Evolutionary conservation across 2,329 filamentous ascomycete genomes (phyloP), one percentile per base, ranked within the genome.

Genomic region (Gaeumannomyces sp.): DNA sequence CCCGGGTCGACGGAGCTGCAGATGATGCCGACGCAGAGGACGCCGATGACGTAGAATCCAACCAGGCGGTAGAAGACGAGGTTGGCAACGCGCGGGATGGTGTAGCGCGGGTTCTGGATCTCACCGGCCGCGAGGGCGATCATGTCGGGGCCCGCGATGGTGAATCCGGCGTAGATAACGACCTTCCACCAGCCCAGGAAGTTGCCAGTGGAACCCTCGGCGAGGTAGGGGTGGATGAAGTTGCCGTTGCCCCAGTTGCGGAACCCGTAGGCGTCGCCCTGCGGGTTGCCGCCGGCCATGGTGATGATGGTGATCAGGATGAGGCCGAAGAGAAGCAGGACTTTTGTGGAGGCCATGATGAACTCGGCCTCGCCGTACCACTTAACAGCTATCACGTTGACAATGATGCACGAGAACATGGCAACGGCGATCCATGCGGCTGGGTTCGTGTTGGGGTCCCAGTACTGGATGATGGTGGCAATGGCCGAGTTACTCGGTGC

Each of bases 21-120:
- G 1, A 89, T 81, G 83, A 92, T 91, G 72, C 90, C 90, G 64
- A 94, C 80, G 63, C 93, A 81, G 63, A 94, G 82, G 50, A 93
- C 89, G 28, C 85, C 88, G 66, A 92, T 76, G 71, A 87, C 82
- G 80, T 94, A 94, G 81, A 94, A 94, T 78, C 93, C 80, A 69
- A 92, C 77, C 74, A 94, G 93, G 65, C 91, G 90, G 79, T 85
- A 93, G 76, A 93, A 93, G 69, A 90, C 93, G 62, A 92, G 82
- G 74, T 87, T 89, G 80, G 93, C 93, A 64, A 90, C 90, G 66
- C 87, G 85, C 8, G 91, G 91, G 67, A 94, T 88, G 22, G 87
- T 90, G 74, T 85, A 86, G 73, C 90, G 86, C 0, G 91, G 91
- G 77, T 93, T 93, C 77, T 92, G 88, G 0, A 90, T 89, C 76